These are phyloP conservation scores for Ehretia macrophylla DNA, from an alignment of 257 asterid species.

Conservation along the genomic window DNA sequence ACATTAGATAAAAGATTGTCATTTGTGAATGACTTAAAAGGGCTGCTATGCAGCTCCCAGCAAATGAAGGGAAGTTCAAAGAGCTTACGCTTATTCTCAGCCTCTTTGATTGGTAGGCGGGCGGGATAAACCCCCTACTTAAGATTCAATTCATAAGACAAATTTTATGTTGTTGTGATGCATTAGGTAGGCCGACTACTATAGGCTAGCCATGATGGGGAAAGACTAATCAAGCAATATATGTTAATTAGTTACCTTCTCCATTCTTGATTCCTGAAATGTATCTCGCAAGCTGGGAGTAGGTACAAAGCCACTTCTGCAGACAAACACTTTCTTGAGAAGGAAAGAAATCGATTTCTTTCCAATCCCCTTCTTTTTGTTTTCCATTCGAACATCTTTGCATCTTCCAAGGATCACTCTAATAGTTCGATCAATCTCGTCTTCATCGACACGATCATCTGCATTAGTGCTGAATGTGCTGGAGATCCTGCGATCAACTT, in stretches of 20 bases:
- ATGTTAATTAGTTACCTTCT: slow-evolving; percentile 47
- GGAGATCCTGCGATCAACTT: slow-evolving; percentile 63
- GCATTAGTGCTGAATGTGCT: slow-evolving; percentile 48
- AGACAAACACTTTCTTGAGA: slow-evolving; percentile 79
- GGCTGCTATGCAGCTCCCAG: too few species aligned
- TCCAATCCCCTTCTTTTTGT: slow-evolving; percentile 50
- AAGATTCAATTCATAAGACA: too few species aligned
- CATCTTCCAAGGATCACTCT: slow-evolving; percentile 81
- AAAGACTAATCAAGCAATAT: too few species aligned
- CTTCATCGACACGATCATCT: slow-evolving; percentile 46
- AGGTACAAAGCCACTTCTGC: slow-evolving; percentile 61
- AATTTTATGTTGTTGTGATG: too few species aligned
- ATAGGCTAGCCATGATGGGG: too few species aligned
- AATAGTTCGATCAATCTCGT: slow-evolving; percentile 84
- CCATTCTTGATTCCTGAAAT: slow-evolving; percentile 89
- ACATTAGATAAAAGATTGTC: too few species aligned
- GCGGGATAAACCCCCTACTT: too few species aligned
- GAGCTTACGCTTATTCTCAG: too few species aligned
- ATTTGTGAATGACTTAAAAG: too few species aligned
- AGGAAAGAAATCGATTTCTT: slow-evolving; percentile 72
- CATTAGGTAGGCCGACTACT: too few species aligned
- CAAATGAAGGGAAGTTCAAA: too few species aligned
- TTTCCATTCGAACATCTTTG: slow-evolving; percentile 65
- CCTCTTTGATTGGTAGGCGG: too few species aligned
- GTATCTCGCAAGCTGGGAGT: slow-evolving; percentile 65